Conservation (phyloP, 2,329 filamentous ascomycete species). For the Dryadomyces sulphureus region DNA sequence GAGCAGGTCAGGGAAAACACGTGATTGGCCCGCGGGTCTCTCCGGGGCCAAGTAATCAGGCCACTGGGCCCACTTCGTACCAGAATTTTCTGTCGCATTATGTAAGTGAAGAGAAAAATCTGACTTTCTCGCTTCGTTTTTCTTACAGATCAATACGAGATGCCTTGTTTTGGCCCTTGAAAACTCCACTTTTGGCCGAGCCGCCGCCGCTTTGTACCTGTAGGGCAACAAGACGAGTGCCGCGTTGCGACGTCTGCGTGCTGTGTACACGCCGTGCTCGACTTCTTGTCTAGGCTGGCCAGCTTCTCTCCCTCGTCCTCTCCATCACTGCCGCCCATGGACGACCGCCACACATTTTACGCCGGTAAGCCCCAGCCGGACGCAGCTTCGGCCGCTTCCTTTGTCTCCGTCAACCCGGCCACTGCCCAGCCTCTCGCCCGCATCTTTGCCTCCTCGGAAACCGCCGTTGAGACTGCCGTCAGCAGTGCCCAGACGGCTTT, state of each 20-base stretch:
- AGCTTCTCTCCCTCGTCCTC: neutral
- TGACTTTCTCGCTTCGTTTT: neutral
- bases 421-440: slow-evolving; percentile 53
- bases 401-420: slow-evolving; percentile 61
- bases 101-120: neutral
- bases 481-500: slow-evolving; percentile 59
- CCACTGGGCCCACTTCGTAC: neutral
- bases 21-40: neutral
- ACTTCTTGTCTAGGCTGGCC: neutral
- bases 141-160: neutral
- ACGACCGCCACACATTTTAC: slow-evolving; percentile 56
- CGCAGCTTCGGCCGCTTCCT: slow-evolving; percentile 43
- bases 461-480: slow-evolving; percentile 53
- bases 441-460: slow-evolving; percentile 52
- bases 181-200: neutral
- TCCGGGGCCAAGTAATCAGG: neutral
- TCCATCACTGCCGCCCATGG: neutral
- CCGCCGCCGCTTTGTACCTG: neutral
- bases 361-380: slow-evolving; percentile 52
- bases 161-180: neutral
- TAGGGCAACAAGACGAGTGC: neutral
- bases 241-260: neutral
- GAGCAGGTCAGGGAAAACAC: neutral
- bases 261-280: neutral
- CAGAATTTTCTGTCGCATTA: neutral